phyloP scores from a whole-genome alignment of 768 basidiomycete genomes.

The Rhizopogon salebrosus region DNA sequence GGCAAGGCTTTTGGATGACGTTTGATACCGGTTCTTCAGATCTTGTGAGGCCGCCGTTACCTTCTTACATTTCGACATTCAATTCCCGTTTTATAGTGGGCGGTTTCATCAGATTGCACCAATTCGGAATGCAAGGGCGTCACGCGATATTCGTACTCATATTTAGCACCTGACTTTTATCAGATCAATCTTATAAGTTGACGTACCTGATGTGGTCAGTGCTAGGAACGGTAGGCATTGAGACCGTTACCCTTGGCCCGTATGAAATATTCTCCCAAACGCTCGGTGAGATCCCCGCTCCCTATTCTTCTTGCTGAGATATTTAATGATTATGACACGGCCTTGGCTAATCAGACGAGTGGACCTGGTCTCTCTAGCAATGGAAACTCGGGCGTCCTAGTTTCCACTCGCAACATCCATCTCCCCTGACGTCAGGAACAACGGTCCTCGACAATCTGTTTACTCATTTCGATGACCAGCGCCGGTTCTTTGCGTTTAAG shows the following conservation, averaged over 20 bases:
- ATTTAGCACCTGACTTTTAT: constrained; percentile 26
- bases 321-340: constrained; percentile 22
- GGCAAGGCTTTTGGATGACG: constrained; percentile 38
- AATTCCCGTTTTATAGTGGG: constrained; percentile 33
- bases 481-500: constrained; percentile 47
- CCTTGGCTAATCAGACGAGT: constrained; percentile 38
- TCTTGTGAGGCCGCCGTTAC: constrained; percentile 31
- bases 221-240: constrained; percentile 40
- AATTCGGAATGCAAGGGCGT: constrained; percentile 41
- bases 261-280: constrained; percentile 43
- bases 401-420: constrained; percentile 48
- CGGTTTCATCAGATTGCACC: constrained; percentile 42
- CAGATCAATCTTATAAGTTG: constrained; percentile 36
- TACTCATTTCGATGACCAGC: constrained; percentile 31
- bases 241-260: constrained; percentile 40
- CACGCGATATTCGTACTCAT: constrained; percentile 32
- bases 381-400: constrained; percentile 51
- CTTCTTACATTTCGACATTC: constrained; percentile 1
- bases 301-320: background rate
- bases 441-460: constrained; percentile 47
- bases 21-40: constrained; percentile 58
- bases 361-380: constrained; percentile 39
- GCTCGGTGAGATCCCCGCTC: constrained; percentile 32
- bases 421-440: constrained; percentile 33
- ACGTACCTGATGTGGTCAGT: constrained; percentile 48